These are phyloP conservation scores for Nakaseomyces nivariensis DNA, from an alignment of 1,139 yeast genomes.

Conservation along the genomic window DNA sequence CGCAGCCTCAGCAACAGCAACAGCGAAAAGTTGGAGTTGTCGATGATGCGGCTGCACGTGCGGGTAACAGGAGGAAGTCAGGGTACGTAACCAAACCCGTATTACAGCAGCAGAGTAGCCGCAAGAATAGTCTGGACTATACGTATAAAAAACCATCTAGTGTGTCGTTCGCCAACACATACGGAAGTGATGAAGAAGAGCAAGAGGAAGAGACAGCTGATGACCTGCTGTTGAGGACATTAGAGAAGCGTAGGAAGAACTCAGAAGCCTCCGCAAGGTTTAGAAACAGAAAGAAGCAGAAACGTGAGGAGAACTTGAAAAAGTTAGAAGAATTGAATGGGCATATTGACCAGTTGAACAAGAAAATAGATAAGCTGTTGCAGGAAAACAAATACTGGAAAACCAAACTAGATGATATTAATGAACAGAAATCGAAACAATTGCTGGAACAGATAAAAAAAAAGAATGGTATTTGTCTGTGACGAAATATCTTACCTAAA, in stretches of 20 bases:
- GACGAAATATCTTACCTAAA: not conserved
- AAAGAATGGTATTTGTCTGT: constrained; percentile 8
- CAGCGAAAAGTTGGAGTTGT: constrained; percentile 8
- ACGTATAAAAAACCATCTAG: not conserved
- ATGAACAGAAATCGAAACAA: constrained; percentile 22
- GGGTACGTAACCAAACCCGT: not conserved
- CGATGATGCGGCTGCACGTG: not conserved
- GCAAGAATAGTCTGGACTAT: not conserved
- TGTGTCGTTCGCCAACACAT: too few relatives aligned
- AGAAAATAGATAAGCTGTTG: constrained; percentile 16
- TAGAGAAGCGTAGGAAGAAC: constrained; percentile 19
- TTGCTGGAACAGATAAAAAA: constrained; percentile 20
- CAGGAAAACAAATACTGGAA: constrained; percentile 26
- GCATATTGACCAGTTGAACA: constrained; percentile 17
- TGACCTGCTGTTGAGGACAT: constrained; percentile 2
- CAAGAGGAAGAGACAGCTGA: not conserved
- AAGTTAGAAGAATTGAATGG: constrained; percentile 17
- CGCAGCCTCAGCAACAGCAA: not conserved
- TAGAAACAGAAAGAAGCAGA: constrained; percentile 22
- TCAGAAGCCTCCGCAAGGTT: constrained; percentile 29
- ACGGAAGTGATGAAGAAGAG: not conserved
- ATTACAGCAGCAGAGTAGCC: not conserved
- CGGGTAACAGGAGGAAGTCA: not conserved
- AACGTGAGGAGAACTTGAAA: constrained; percentile 17
- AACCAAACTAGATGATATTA: constrained; percentile 17